Conservation (phyloP, 2,329 filamentous ascomycete genomes). For the Colletotrichum sp. region DNA sequence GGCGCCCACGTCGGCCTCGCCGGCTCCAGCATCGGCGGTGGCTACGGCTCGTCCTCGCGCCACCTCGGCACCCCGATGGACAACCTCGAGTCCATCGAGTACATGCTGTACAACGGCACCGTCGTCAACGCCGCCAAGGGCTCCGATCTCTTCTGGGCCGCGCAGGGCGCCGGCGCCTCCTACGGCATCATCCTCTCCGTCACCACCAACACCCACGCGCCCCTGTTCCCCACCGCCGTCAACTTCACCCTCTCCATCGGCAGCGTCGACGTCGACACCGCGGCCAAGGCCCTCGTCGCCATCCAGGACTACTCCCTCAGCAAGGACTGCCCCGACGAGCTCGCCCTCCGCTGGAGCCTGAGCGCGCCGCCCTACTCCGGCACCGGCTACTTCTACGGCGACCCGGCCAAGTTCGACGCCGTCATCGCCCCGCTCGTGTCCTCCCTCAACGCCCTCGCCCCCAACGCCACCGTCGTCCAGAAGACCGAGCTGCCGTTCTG, state of each 20-base stretch:
- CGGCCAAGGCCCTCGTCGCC: slow-evolving; percentile 11
- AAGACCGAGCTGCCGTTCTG: slow-evolving; percentile 20
- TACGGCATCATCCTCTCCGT: slow-evolving; percentile 19
- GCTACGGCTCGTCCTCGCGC: slow-evolving; percentile 12
- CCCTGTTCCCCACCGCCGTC: slow-evolving; percentile 8
- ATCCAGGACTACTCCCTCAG: slow-evolving; percentile 18
- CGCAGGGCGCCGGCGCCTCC: slow-evolving; percentile 21
- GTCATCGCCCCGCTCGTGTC: slow-evolving; percentile 7
- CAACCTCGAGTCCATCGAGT: slow-evolving; percentile 17
- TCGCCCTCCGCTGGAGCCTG: slow-evolving; percentile 18
- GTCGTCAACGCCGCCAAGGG: slow-evolving; percentile 13
- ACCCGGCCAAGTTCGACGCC: slow-evolving; percentile 11
- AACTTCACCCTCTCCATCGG: slow-evolving; percentile 18
- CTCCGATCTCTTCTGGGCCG: slow-evolving; percentile 22
- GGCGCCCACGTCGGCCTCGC: slow-evolving; percentile 17
- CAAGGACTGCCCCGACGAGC: slow-evolving; percentile 16
- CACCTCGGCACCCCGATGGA: slow-evolving; percentile 22
- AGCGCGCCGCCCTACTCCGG: background rate
- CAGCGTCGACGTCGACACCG: background rate
- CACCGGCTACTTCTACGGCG: slow-evolving; percentile 21
- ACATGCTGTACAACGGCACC: slow-evolving; percentile 24
- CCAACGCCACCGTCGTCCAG: background rate
- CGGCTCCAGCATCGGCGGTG: slow-evolving; percentile 21
- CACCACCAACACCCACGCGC: slow-evolving; percentile 19
- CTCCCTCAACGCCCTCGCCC: slow-evolving; percentile 1